These are phyloP conservation scores for Danielia oregonensis DNA, from an alignment of 805 yeast genomes.

Conservation along the genomic window DNA sequence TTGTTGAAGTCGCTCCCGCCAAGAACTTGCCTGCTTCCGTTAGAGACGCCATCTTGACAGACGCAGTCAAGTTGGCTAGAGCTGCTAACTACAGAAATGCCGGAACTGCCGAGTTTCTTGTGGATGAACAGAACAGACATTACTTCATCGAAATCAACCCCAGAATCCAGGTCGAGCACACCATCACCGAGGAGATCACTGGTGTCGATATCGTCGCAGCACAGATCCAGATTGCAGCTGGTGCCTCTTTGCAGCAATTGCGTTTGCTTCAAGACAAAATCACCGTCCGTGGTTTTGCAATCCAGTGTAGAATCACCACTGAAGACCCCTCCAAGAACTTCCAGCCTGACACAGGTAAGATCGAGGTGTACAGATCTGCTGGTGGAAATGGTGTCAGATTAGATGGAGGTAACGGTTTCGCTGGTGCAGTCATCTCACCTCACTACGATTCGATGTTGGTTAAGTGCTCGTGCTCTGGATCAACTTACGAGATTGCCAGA, in stretches of 20 bases:
- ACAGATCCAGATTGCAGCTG: slow-evolving; percentile 98
- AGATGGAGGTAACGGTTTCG: slow-evolving; percentile 98
- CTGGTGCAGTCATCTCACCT: slow-evolving; percentile 94
- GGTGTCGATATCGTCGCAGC: slow-evolving; percentile 98
- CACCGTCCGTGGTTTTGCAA: slow-evolving; percentile 95
- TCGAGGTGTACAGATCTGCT: slow-evolving; percentile 95
- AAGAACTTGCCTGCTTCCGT: slow-evolving; percentile 78
- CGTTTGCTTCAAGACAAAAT: slow-evolving; percentile 93
- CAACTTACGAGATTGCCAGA: slow-evolving; percentile 93
- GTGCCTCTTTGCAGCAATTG: slow-evolving; percentile 87
- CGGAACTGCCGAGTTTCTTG: slow-evolving; percentile 97
- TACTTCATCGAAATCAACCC: slow-evolving; percentile 98
- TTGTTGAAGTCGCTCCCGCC: slow-evolving; percentile 98
- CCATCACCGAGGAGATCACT: slow-evolving; percentile 97
- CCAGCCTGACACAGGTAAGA: slow-evolving; percentile 98
- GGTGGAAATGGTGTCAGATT: slow-evolving; percentile 99
- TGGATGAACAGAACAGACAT: slow-evolving; percentile 89
- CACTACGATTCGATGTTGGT: slow-evolving; percentile 98
- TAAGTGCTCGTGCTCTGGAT: slow-evolving; percentile 95
- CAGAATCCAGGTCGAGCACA: slow-evolving; percentile 96
- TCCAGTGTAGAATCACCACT: slow-evolving; percentile 98
- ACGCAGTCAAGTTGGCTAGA: slow-evolving; percentile 90
- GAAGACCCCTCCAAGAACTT: slow-evolving; percentile 96
- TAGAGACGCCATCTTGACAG: slow-evolving; percentile 88
- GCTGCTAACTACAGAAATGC: slow-evolving; percentile 92